Evolutionary conservation across 1,284 basidiomycete genomes (phyloP), one percentile per base, ranked within the genome.

Genomic region (Pascua guehoae): DNA sequence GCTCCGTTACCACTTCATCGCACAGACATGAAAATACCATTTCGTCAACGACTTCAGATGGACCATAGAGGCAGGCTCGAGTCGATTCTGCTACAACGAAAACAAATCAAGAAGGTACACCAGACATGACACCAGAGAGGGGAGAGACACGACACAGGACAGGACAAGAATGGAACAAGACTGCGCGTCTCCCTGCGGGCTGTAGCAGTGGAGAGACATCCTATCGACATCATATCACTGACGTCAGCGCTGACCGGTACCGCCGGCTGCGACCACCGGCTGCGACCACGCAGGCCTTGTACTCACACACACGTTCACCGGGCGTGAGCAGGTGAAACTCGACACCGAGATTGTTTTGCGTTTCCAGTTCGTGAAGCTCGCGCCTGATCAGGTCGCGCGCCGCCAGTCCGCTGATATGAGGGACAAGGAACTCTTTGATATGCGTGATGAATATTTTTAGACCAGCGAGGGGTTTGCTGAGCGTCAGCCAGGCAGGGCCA

Each of bases 281-380:
- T 24, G 32, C 15, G 17, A 37, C 2, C 18, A 15, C 17, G 18
- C 16, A 15, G 18, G 2, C 10, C 4, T 7, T 1, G 4, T 12
- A 69, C 73, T 63, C 61, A 75, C 73, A 58, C n/a, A 75, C 58
- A 24, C 73, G 57, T 55, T 74, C 72, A 0, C 73, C 75, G 18
- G 61, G 57, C 16, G 58, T 63, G 10, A 70, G 62, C 16, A 69
- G 63, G 4, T 67, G 40, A 51, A 77, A 74, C 36, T 64, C 57
- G 15, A 77, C 69, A 2, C 73, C 75, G 2, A 77, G 57, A 12
- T 45, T 14, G 10, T 44, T 24, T 18, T 61, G 17, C 9, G 38
- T 37, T 45, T 75, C 73, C 42, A 75, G 52, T 15, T 58, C 66
- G 4, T 54, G 41, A 47, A 77, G 52, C 47, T 77, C 69, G 10